phyloP scores from a whole-genome alignment of 2,329 filamentous ascomycete species.

The Nemania sp. region DNA sequence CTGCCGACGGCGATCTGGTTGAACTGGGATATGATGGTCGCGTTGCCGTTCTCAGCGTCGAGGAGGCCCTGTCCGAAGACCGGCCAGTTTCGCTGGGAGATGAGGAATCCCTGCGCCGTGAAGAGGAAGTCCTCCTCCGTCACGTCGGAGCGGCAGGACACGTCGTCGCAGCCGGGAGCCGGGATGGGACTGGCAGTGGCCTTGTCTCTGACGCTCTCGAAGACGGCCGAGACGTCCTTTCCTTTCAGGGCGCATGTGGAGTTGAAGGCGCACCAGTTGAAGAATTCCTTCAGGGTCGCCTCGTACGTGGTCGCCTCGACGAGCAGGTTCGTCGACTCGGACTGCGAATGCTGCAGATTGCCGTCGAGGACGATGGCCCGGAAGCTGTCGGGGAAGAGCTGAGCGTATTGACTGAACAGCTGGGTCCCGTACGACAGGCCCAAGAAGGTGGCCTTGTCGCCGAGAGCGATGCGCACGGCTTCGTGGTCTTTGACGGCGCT shows the following conservation, averaged over 20 bases:
- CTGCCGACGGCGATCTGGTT: conserved; percentile 35
- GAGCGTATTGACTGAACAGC: conserved; percentile 49
- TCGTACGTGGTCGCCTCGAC: conserved; percentile 46
- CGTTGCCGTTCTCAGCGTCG: conserved; percentile 44
- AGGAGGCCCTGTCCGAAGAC: conserved; percentile 30
- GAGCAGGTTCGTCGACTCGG: conserved; percentile 42
- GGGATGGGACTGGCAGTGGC: conserved; percentile 42
- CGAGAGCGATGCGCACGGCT: conserved; percentile 38
- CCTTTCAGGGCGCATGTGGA: conserved; percentile 40
- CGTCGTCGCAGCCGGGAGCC: conserved; percentile 42
- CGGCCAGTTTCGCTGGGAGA: conserved; percentile 31
- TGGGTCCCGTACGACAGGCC: conserved; percentile 52
- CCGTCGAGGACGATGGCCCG: conserved; percentile 51
- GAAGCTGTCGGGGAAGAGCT: conserved; percentile 49
- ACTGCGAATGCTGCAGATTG: conserved; percentile 47
- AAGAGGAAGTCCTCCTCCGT: conserved; percentile 43
- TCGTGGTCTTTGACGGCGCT: conserved; percentile 41
- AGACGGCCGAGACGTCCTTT: conserved; percentile 35
- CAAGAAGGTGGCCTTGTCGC: conserved; percentile 40
- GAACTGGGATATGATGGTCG: conserved; percentile 40
- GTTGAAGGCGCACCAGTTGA: conserved; percentile 42
- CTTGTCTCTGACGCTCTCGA: conserved; percentile 37
- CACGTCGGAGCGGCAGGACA: conserved; percentile 33
- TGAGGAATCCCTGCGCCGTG: conserved; percentile 40
- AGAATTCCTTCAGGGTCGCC: conserved; percentile 43